A percentile compares a stretch with the other conserved stretches of the same genome.
phyloP scores from a whole-genome alignment of 768 basidiomycete species.

The Chalciporus piperatus region DNA sequence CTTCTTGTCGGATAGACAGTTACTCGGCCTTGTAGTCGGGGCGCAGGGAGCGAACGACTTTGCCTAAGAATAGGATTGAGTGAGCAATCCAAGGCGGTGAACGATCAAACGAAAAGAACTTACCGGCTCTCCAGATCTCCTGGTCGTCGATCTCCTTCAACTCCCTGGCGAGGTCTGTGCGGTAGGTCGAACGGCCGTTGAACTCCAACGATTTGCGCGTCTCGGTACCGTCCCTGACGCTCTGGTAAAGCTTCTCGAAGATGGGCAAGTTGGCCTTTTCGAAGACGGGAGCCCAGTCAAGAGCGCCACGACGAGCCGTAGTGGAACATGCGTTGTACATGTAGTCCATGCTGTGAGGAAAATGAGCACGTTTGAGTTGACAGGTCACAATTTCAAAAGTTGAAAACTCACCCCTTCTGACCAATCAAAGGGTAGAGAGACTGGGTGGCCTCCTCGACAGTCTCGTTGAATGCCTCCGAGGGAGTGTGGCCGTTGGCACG shows the following conservation, averaged over 20 bases:
- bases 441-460: constrained; percentile 99
- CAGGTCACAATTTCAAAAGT: neutral
- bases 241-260: constrained; percentile 93
- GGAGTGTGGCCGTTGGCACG: constrained; percentile 95
- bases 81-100: constrained; percentile 10
- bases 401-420: constrained; percentile 69
- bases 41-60: constrained; percentile 85
- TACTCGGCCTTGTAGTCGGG: constrained; percentile 78
- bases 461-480: constrained; percentile 99
- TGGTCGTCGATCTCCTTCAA: constrained; percentile 94
- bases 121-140: constrained; percentile 97
- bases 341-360: constrained; percentile 82
- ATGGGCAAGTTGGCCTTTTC: constrained; percentile 92
- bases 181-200: constrained; percentile 90
- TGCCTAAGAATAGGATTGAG: constrained; percentile 44
- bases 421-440: constrained; percentile 97
- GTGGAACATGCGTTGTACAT: constrained; percentile 99
- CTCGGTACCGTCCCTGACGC: constrained; percentile 93
- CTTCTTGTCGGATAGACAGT: neutral
- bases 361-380: neutral
- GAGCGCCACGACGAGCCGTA: constrained; percentile 96
- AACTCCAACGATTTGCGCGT: constrained; percentile 96
- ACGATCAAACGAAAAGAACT: constrained; percentile 19
- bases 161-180: constrained; percentile 89
- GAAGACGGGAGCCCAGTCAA: constrained; percentile 98